Base-by-base conservation (phyloP, 495 filamentous ascomycete species). In the Bacidia rubella region DNA sequence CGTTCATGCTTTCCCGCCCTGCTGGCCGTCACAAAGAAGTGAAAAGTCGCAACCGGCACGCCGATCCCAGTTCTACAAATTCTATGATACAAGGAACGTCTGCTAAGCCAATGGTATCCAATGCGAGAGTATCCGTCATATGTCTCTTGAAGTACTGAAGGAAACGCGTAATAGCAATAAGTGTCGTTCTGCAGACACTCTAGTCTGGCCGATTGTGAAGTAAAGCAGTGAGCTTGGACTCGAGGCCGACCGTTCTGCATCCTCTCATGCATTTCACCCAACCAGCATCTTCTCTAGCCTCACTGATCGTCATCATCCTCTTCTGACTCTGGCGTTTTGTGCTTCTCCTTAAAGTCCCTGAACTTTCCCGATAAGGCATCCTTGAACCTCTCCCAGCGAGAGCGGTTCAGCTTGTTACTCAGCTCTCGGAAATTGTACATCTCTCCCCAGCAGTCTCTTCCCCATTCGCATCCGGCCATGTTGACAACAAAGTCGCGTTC, bases 381-480 rank as follows among this genome's bases (percentile, higher is more conserved):
- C 42, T 65, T 63, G 25, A 70, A 78, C 53, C 72, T 77, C 68
- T 87, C 80, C 87, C 87, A 95, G 51, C 67, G 70, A n/a, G 74
- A 79, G 29, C 86, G 77, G 68, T 95, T 95, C 19, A 94, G 74
- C 64, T 77, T 76, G 55, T 95, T 86, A 70, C 87, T 90, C 58
- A 94, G 69, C 59, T 90, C 82, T 12, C 90, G 83, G 69, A 86
- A 99, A 59, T 82, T 80, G 66, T 93, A 90, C 76, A 99, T 94
- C 68, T 99, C 92, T 25, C 83, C 80, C 92, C 93, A 97, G 63
- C 92, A 99, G 69, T 99, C 93, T 21, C 92, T 78, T 2, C 92
- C 92, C 79, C 85, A 96, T 62, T 90, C 84, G 63, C 92, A 99
- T 2, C 93, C 93, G 1, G 92, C 92, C 90, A 97, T 96, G 63